These are phyloP conservation scores for Leccinum subtestaceum DNA, from an alignment of 768 basidiomycete species.

Conservation along the genomic window DNA sequence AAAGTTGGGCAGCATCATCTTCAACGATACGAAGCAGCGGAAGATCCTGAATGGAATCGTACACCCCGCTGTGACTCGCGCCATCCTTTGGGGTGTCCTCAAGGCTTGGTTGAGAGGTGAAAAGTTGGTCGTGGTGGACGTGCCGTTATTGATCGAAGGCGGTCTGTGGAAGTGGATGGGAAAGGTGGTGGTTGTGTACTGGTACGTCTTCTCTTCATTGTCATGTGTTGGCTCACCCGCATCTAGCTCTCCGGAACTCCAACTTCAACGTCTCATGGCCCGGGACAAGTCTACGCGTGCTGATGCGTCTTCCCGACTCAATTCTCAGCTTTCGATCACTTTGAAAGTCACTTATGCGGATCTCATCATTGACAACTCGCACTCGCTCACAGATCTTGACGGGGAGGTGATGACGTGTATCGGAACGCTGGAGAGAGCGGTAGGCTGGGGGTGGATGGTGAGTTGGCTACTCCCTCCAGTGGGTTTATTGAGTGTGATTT, in stretches of 20 bases:
- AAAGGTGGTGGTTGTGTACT: slow-evolving; percentile 85
- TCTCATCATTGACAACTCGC: slow-evolving; percentile 85
- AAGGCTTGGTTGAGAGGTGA: slow-evolving; percentile 75
- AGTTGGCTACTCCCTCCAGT: slow-evolving; percentile 61
- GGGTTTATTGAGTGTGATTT: slow-evolving; percentile 46
- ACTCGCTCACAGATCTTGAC: slow-evolving; percentile 64
- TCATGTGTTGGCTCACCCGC: too few species aligned
- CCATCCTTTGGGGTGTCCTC: slow-evolving; percentile 24
- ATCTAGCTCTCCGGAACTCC: slow-evolving; percentile 73
- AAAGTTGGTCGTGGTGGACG: slow-evolving; percentile 80
- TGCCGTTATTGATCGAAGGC: slow-evolving; percentile 89
- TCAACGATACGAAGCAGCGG: slow-evolving; percentile 70
- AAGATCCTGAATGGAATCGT: slow-evolving; percentile 78
- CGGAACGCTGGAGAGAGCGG: slow-evolving; percentile 41
- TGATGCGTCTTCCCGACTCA: slow-evolving; percentile 70
- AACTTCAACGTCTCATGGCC: slow-evolving; percentile 76
- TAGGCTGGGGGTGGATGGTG: slow-evolving; percentile 59
- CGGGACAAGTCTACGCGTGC: slow-evolving; percentile 65
- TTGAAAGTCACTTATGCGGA: slow-evolving; percentile 83
- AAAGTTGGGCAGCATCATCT: slow-evolving; percentile 52
- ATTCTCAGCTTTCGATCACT: slow-evolving; percentile 61
- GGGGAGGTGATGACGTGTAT: slow-evolving; percentile 39
- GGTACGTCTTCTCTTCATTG: slow-evolving; percentile 46
- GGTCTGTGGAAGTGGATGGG: slow-evolving; percentile 83
- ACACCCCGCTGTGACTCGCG: slow-evolving; percentile 79